These are phyloP conservation scores for Rostrohypoxylon terebratum DNA, from an alignment of 495 filamentous ascomycete species.

Conservation along the genomic window DNA sequence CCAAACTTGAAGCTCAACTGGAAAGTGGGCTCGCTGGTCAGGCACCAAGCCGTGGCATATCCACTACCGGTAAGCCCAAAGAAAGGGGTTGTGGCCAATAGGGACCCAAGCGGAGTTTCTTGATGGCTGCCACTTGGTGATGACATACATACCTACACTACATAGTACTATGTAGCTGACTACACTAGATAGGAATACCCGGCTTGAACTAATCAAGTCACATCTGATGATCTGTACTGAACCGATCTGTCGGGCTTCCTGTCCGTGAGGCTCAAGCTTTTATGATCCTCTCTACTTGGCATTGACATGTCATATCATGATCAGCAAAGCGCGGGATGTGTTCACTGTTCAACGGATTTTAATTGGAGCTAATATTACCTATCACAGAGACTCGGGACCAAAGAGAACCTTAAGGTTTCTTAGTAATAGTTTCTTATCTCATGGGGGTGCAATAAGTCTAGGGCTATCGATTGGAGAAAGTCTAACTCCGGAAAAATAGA, in stretches of 20 bases:
- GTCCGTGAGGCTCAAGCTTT: neutral
- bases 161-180: no score
- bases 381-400: neutral
- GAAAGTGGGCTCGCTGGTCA: neutral
- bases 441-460: neutral
- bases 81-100: neutral
- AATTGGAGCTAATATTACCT: no score
- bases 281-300: neutral
- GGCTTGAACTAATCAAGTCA: neutral
- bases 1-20: neutral
- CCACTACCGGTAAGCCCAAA: neutral
- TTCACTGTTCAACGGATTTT: neutral
- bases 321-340: neutral
- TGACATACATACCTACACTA: no score
- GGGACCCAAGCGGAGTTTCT: neutral
- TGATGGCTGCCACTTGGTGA: neutral
- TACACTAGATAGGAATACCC: neutral
- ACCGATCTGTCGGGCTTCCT: neutral
- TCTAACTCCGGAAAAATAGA: neutral
- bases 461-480: neutral
- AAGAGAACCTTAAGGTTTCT: neutral
- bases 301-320: neutral
- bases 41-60: conserved; percentile 1
- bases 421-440: neutral
- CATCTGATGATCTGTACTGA: neutral